Evolutionary conservation across 768 basidiomycete species (phyloP), one percentile per base, ranked within the genome.

Genomic region (Mycena belliarum): DNA sequence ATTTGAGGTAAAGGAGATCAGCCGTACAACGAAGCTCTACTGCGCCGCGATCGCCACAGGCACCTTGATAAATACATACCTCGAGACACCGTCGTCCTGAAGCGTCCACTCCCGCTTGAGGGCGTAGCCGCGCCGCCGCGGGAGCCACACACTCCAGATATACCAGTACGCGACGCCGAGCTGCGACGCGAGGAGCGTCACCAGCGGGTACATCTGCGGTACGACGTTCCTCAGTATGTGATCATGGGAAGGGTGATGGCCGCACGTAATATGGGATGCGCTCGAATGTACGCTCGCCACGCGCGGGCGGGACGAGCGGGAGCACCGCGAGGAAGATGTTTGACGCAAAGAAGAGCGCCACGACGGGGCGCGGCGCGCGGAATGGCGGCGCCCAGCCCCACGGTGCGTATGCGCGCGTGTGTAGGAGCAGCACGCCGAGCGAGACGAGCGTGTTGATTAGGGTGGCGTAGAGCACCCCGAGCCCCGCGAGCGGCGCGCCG

Each of bases 241-340:
- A 18, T 8, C 12, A 29, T 11, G 25, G n/a, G 20, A 12, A 21
- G 43, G 7, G 26, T 8, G 21, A 68, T n/a, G n/a, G n/a, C n/a
- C 77, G 59, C 63, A 81, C 79, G 63, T 83, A 87, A 65, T 87
- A 88, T 7, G 86, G 85, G 11, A 88, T 72, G 46, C 64, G 57
- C 29, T 74, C 65, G 62, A 86, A 88, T 1, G 78, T 76, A 32
- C 76, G 72, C n/a, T 69, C 70, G 4, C 77, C 83, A 0, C 69
- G 63, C 0, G 79, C 76, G 1, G 87, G 86, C 18, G 76, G 78
- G 10, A 80, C 71, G 44, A 87, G 64, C 8, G 86, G 86, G 1
- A 80, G 79, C 45, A 82, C 55, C 47, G 79, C 73, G 18, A 88
- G 72, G 69, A 88, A 86, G 35, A 85, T 65, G 60, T 88, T 87